Base-by-base conservation (phyloP, 2,329 filamentous ascomycete genomes). In the Paecilomyces sp. region DNA sequence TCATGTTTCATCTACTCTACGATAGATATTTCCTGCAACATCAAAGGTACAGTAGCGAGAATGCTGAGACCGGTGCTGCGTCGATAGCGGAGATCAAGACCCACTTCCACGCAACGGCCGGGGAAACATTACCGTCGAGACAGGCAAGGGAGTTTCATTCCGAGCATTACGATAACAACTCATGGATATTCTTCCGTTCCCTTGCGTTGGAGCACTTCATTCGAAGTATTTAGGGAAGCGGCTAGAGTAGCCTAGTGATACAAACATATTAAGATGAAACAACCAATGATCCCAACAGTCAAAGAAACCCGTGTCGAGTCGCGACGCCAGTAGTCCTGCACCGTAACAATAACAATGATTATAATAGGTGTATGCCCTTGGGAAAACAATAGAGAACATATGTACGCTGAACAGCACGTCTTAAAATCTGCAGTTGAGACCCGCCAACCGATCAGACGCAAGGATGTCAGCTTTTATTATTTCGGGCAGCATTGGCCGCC, bases 401-500 rank as follows among this genome's bases (percentile, higher is more conserved):
- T 53, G 22, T 53, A 53, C 51, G 51, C 22, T 30, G 51, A 53
- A 53, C 13, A 28, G 24, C 15, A 51, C 6, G 51, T 53, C 15
- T 25, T 11, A 53, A 53, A 3, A n/a, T 28, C 18, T 30, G 22
- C 51, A 53, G 51, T 53, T 53, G 51, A 53, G 15, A 13, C 51
- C 51, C 28, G 51, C n/a, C 51, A 53, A 53, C 51, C 28, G 9
- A n/a, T 30, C 22, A 30, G 22, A 53, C 22, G 5, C 28, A 25
- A 25, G 22, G 24, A 34, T 15, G 36, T 7, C 56, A 31, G n/a
- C 25, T 50, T 61, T 41, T 67, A 65, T 58, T 71, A 67, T 61
- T 70, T 73, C 9, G 75, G 73, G 59, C 77, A 79, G 63, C 77
- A 79, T 63, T 79, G 76, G 24, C 71, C 69, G 54, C 67, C 69